phyloP scores from a whole-genome alignment of 2,329 filamentous ascomycete genomes.

The Mycosphaerella arachidis region DNA sequence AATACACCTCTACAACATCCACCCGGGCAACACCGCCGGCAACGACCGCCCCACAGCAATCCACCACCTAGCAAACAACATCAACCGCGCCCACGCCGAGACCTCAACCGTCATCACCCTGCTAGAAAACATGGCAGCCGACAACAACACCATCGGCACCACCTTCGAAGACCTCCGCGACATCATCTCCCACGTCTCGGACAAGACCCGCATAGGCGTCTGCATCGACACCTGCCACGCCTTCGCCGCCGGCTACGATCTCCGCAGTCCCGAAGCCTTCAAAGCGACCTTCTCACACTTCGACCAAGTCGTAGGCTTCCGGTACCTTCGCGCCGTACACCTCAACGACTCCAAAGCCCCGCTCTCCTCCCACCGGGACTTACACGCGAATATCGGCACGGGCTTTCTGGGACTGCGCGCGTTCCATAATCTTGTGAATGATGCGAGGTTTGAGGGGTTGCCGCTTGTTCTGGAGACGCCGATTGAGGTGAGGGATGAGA shows the following conservation, averaged over 20 bases:
- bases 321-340: conserved; percentile 81
- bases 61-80: conserved; percentile 69
- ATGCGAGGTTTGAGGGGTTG: conserved; percentile 66
- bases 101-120: conserved; percentile 71
- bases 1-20: conserved; percentile 95
- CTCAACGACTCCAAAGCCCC: conserved; percentile 96
- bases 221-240: conserved; percentile 97
- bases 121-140: conserved; percentile 92
- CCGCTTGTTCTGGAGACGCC: conserved; percentile 98
- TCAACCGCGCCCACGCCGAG: conserved; percentile 76
- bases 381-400: conserved; percentile 95
- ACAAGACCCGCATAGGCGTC: conserved; percentile 82
- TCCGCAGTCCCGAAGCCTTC: conserved; percentile 72
- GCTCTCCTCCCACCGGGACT: conserved; percentile 71
- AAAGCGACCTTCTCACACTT: conserved; percentile 69
- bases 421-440: conserved; percentile 89
- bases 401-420: conserved; percentile 86
- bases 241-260: conserved; percentile 89
- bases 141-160: conserved; percentile 80
- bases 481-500: conserved; percentile 64
- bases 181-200: conserved; percentile 73
- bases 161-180: conserved; percentile 81
- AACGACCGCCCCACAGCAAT: conserved; percentile 63
- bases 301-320: conserved; percentile 68
- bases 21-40: conserved; percentile 74